Evolutionary conservation across 495 filamentous ascomycete species (phyloP), one percentile per base, ranked within the genome.

Genomic region (Aspergillus homomorphus): DNA sequence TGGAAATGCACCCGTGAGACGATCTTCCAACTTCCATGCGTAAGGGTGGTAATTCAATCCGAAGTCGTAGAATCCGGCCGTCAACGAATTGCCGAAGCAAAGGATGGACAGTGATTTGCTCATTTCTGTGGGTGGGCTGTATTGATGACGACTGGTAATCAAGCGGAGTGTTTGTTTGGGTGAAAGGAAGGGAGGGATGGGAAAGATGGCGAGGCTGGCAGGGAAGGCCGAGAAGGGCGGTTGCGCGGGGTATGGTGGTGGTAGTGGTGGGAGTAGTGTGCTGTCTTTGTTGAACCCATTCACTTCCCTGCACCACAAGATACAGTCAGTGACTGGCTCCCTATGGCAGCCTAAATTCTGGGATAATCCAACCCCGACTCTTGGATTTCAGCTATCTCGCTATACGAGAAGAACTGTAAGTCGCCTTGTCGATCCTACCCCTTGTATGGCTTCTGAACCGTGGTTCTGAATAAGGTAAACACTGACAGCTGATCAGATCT

Each of bases 21-120:
- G 54, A 19, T 67, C 55, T 30, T 63, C 59, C 3, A 75, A 66
- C 2, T 66, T 64, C 20, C 22, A 52, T 8, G 76, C 74, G 64
- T 87, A 87, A 0, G 86, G 83, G 44, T 82, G 77, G 56, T 73
- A 76, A 19, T 66, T 30, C 8, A 66, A 26, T 22, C 82, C 82
- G 52, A 61, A 73, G 38, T 56, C 42, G 20, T 78, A 71, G 70
- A 73, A 86, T 24, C 86, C 86, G 14, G 72, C 72, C 10, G 84
- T 87, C 22, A 88, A 77, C 44, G 82, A 85, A 69, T 86, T 75
- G 67, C 86, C 86, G 64, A 88, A 85, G 72, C 84, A 87, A 22
- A 88, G 77, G 41, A 88, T 78, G 2, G 62, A 61, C 18, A 56
- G 28, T 46, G 45, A 22, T 28, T 57, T 42, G 38, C 28, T 53